These are phyloP conservation scores for Saccharum officinarum DNA, from an alignment of 176 grass and related monocot species.

Conservation along the genomic window DNA sequence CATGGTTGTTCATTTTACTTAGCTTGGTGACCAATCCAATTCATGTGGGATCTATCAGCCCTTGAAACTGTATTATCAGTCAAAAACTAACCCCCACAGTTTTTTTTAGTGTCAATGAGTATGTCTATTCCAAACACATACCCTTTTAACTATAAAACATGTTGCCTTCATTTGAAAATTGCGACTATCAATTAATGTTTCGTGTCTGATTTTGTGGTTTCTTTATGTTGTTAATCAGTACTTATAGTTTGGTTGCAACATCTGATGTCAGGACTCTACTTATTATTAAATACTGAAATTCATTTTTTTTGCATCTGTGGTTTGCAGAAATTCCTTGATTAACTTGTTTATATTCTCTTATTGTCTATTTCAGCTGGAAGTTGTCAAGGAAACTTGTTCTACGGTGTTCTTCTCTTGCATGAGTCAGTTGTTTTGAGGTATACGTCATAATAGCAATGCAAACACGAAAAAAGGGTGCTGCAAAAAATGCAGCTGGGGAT, in stretches of 20 bases:
- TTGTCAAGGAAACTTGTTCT: not conserved
- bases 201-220: not conserved
- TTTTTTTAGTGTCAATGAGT: not conserved
- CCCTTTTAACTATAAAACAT: not conserved
- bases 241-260: not conserved
- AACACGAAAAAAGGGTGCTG: constrained; percentile 68
- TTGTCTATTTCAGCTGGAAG: constrained; percentile 12
- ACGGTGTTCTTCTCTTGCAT: not conserved
- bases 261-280: not conserved
- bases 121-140: not conserved
- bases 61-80: not conserved
- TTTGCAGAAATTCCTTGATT: not conserved
- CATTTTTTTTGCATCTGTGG: not conserved
- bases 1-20: not conserved
- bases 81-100: not conserved
- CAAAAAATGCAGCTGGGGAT: constrained; percentile 56
- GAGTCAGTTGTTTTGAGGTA: not conserved
- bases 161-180: not conserved
- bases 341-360: not conserved
- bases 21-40: not conserved
- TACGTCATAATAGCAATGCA: constrained; percentile 59
- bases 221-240: not conserved
- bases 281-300: not conserved
- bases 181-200: not conserved
- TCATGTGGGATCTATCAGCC: not conserved